Evolutionary conservation across 306 rosid species (phyloP).

Genomic region (Cyclanthera cordifolia): DNA sequence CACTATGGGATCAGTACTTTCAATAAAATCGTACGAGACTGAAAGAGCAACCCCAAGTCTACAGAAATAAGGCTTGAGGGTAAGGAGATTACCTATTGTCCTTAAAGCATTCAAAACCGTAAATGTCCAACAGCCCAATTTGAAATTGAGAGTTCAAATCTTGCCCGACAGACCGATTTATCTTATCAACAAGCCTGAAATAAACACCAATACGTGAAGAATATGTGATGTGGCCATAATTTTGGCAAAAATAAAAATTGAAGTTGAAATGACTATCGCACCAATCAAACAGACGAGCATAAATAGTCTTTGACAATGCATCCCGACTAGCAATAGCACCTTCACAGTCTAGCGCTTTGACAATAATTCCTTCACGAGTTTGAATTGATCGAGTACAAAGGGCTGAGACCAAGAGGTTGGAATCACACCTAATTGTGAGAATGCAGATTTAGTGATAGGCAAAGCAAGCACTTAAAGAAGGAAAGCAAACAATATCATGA

Average conservation of each 20-base stretch:
- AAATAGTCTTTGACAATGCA: constrained; percentile 87
- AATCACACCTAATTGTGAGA: constrained; percentile 56
- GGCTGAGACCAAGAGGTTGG: constrained; percentile 54
- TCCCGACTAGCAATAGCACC: constrained; percentile 88
- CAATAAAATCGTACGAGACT: not conserved
- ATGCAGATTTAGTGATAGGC: not conserved
- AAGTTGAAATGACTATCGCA: constrained; percentile 26
- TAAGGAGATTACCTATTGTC: constrained; percentile 58
- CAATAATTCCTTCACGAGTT: constrained; percentile 82
- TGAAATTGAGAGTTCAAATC: constrained; percentile 61
- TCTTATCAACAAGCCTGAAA: constrained; percentile 93
- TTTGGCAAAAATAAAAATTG: not conserved
- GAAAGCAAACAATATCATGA: not conserved
- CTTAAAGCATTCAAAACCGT: constrained; percentile 96
- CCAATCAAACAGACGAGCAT: constrained; percentile 88
- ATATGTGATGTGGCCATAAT: not conserved
- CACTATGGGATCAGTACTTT: not conserved
- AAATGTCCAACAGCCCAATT: constrained; percentile 91
- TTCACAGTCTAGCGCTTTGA: constrained; percentile 83
- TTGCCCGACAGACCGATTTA: constrained; percentile 86
- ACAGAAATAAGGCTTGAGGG: not conserved
- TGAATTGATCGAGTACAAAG: constrained; percentile 81
- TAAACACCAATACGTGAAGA: constrained; percentile 12
- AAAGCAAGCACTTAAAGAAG: not conserved
- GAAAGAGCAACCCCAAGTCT: not conserved